These are phyloP conservation scores for Nepenthes mirabilis DNA, from an alignment of 148 eudicot genomes.

Conservation along the genomic window DNA sequence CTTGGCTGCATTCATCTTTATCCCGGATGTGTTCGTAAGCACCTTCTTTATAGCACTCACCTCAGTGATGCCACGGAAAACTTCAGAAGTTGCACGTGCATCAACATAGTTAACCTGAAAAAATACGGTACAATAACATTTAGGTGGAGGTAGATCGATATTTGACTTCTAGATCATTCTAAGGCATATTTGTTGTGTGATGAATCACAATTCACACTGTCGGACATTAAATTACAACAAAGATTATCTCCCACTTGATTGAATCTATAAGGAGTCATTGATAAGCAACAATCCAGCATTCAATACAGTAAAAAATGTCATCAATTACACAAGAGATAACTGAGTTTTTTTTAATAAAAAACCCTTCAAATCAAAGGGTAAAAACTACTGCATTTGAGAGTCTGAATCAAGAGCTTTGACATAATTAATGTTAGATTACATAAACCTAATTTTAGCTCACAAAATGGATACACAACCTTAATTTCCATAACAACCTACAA, in stretches of 20 bases:
- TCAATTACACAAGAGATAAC: too few species aligned
- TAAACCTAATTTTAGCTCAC: not conserved
- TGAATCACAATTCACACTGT: not conserved
- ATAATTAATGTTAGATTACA: not conserved
- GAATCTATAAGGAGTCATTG: too few species aligned
- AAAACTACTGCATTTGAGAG: not conserved
- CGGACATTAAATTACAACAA: not conserved
- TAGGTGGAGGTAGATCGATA: not conserved
- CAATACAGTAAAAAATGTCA: too few species aligned
- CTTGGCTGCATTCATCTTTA: constrained; percentile 87
- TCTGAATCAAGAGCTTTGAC: not conserved
- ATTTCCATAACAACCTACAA: too few species aligned
- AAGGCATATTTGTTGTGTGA: not conserved
- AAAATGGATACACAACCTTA: not conserved
- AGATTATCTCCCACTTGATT: not conserved
- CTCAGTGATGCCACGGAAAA: constrained; percentile 89
- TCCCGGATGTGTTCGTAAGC: constrained; percentile 76
- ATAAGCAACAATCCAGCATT: too few species aligned
- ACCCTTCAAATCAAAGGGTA: not conserved
- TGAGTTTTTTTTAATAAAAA: too few species aligned
- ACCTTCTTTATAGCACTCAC: constrained; percentile 91
- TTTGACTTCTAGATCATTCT: not conserved
- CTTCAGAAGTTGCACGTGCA: constrained; percentile 93
- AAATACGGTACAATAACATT: constrained; percentile 4
- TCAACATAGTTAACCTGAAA: constrained; percentile 83